Percentiles rank a stretch among this genome's conserved stretches.
Evolutionary conservation across 306 rosid species (phyloP).

Genomic region (Quercus gilva): DNA sequence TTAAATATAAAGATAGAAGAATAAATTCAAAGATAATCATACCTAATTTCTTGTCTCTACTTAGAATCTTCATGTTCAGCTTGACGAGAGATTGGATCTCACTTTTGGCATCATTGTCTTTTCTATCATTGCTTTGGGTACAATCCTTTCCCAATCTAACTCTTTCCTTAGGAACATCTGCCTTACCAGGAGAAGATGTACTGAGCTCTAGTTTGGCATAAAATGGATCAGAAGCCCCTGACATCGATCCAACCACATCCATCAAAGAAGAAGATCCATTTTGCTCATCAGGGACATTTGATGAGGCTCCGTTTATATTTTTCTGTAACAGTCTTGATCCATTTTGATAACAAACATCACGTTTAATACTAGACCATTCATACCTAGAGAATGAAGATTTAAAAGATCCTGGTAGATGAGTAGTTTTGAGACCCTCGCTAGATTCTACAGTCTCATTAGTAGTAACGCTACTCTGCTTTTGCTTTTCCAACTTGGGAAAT

Average conservation of each 20-base stretch:
- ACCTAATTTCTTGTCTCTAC: constrained; percentile 56
- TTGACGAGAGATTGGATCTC: constrained; percentile 77
- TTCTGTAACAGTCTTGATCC: constrained; percentile 7
- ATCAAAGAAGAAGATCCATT: constrained; percentile 21
- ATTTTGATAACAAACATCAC: constrained; percentile 20
- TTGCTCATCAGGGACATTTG: constrained; percentile 18
- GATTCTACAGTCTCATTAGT: constrained; percentile 29
- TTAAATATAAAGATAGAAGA: not conserved
- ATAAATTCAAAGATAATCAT: constrained; percentile 12
- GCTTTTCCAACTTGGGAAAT: constrained; percentile 26
- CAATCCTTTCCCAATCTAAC: constrained; percentile 15
- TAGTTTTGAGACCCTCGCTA: constrained; percentile 15
- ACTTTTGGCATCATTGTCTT: constrained; percentile 46
- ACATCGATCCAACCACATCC: constrained; percentile 23
- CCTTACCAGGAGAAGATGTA: constrained; percentile 22
- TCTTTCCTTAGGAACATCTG: constrained; percentile 2
- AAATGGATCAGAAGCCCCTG: not conserved
- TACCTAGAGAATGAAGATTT: constrained; percentile 22
- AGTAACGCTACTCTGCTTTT: constrained; percentile 17
- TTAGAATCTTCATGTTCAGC: constrained; percentile 62
- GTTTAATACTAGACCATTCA: not conserved
- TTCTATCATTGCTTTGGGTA: constrained; percentile 18
- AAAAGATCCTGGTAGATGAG: constrained; percentile 25
- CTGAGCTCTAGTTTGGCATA: constrained; percentile 3
- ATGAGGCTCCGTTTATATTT: constrained; percentile 12